phyloP scores from a whole-genome alignment of 2,329 filamentous ascomycete genomes.

The Aureobasidium sp. region DNA sequence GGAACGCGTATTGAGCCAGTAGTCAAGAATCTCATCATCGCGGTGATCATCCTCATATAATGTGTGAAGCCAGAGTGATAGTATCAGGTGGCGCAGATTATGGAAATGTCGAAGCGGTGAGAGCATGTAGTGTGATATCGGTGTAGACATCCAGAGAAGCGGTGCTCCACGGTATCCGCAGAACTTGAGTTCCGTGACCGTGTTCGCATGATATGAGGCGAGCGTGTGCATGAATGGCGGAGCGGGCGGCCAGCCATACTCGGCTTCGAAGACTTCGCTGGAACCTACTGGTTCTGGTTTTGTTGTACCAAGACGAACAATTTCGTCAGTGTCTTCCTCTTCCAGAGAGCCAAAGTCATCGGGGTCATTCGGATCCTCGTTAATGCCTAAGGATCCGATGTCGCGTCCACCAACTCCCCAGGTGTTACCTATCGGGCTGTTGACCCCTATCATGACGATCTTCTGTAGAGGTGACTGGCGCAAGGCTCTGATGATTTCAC shows the following conservation, averaged over 20 bases:
- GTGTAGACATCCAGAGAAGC: conserved; percentile 29
- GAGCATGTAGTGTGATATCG: conserved; percentile 31
- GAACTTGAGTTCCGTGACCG: conserved; percentile 37
- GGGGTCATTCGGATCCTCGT: conserved; percentile 9
- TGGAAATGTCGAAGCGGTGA: conserved; percentile 33
- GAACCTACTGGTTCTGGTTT: conserved; percentile 13
- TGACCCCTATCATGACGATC: conserved; percentile 37
- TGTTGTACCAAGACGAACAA: conserved; percentile 18
- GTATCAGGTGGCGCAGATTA: conserved; percentile 31
- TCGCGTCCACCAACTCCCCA: conserved; percentile 32
- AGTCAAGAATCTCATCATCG: conserved; percentile 36
- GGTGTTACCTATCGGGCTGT: conserved; percentile 35
- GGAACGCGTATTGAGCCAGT: conserved; percentile 34
- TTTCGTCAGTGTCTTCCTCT: conserved; percentile 22
- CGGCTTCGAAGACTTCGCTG: conserved; percentile 26
- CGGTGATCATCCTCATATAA: conserved; percentile 29
- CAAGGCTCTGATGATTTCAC: conserved; percentile 35
- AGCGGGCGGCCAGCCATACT: conserved; percentile 32
- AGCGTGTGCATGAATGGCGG: conserved; percentile 35
- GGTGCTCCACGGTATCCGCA: conserved; percentile 39
- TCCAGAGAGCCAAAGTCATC: conserved; percentile 20
- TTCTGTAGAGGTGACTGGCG: conserved; percentile 34
- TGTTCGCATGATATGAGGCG: conserved; percentile 31
- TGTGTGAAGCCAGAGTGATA: conserved; percentile 35
- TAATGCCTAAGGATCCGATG: conserved; percentile 22